phyloP scores from a whole-genome alignment of 1,139 yeast genomes.

The Geotrichum europaeum region DNA sequence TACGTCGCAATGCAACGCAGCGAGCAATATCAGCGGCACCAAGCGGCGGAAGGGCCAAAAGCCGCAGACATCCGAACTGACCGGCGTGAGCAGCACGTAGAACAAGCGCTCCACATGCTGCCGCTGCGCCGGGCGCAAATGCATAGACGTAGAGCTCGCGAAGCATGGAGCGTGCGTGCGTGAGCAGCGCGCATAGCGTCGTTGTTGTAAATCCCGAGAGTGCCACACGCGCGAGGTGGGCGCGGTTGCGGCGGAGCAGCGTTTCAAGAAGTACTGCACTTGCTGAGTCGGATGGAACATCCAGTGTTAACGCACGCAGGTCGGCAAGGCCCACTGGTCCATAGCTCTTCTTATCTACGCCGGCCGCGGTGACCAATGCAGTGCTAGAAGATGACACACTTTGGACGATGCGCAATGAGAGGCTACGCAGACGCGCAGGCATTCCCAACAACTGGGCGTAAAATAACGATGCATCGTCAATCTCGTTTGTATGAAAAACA shows the following conservation, averaged over 20 bases:
- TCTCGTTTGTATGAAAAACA: constrained; percentile 12
- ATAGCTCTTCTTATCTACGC: neutral
- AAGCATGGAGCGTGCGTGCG: neutral
- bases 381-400: neutral
- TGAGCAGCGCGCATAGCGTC: neutral
- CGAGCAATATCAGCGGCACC: neutral
- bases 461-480: constrained; percentile 8
- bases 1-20: neutral
- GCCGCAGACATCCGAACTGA: constrained; percentile 1
- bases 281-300: constrained; percentile 1
- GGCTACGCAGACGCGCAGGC: neutral
- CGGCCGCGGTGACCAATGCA: neutral
- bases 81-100: neutral
- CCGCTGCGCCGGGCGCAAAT: constrained; percentile 3
- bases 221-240: neutral
- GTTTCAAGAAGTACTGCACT: neutral
- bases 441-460: neutral
- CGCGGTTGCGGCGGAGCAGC: neutral
- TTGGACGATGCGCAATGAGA: constrained; percentile 10
- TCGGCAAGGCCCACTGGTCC: neutral
- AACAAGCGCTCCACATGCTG: constrained; percentile 2
- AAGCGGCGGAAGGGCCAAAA: constrained; percentile 3
- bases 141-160: constrained; percentile 7
- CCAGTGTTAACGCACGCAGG: constrained; percentile 5
- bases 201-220: neutral